Evolutionary conservation across 2,329 filamentous ascomycete genomes (phyloP), one percentile per base, ranked within the genome.

Genomic region (Rugonectria rugulosa): DNA sequence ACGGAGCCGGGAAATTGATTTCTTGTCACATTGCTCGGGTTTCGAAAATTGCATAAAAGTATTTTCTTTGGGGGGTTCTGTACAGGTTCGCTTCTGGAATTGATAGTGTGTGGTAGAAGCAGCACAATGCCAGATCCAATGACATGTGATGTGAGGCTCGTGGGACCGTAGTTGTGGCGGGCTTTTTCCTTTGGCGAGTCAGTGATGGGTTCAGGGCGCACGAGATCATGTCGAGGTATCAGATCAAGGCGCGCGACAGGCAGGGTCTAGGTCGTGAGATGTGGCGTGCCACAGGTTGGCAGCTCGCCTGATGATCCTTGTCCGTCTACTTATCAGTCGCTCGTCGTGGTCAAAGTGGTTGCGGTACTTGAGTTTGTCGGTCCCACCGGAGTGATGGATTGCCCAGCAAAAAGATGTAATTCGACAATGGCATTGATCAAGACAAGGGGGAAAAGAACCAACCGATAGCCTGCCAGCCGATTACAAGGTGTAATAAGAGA

Each of bases 271-370:
- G 64, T 66, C 62, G 62, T 54, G 58, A 67, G 65, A 64, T 66
- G 61, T 68, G 62, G 65, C 59, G 61, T 63, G 64, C 65, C 59
- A 57, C 56, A 44, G 44, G 46, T 57, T 60, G 53, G 61, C 61
- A 60, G 62, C 65, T 68, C 62, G 64, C 53, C 64, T 68, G 65
- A 67, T 64, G 62, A 68, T 60, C 65, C 65, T 53, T 64, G 65
- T 38, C 29, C 31, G 42, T 41, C 62, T 60, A 66, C 61, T 59
- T 68, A 66, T 65, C 63, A 62, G 57, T 64, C 60, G 61, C 57
- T 54, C 50, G 61, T 42, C 49, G 53, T 56, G 57, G 23, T 29
- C 60, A n/a, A n/a, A n/a, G n/a, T n/a, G n/a, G 60, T 62, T 47
- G 63, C 59, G 55, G 56, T 59, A 57, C 42, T 56, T 61, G 53